Evolutionary conservation across 768 basidiomycete species (phyloP).

Genomic region (Collybia sordida): DNA sequence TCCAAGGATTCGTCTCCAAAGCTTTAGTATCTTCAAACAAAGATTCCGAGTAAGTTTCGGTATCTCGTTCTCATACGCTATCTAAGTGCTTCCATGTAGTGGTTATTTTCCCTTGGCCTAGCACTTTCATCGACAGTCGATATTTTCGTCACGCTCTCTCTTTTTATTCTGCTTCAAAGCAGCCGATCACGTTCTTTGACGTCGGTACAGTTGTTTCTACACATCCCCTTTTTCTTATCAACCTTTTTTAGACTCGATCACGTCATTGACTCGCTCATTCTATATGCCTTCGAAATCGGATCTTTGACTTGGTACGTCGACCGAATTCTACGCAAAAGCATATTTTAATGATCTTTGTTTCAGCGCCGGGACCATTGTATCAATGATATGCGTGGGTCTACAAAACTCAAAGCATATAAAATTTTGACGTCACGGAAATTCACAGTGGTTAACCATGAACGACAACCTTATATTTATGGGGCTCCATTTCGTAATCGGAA

Average conservation of each 20-base stretch:
- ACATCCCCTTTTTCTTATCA: not conserved
- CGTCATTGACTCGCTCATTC: conserved; percentile 35
- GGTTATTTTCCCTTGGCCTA: conserved; percentile 46
- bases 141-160: conserved; percentile 28
- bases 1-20: conserved; percentile 17
- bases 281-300: conserved; percentile 44
- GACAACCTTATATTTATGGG: conserved; percentile 38
- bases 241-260: conserved; percentile 29
- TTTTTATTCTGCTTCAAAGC: conserved; percentile 24
- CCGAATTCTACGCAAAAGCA: not conserved
- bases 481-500: conserved; percentile 37
- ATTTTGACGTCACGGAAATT: conserved; percentile 2
- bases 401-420: not conserved
- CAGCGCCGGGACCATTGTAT: conserved; percentile 43
- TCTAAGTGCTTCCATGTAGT: conserved; percentile 21
- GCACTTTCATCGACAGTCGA: conserved; percentile 40
- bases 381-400: conserved; percentile 46
- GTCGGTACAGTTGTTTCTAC: conserved; percentile 13
- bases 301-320: conserved; percentile 32
- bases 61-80: not conserved
- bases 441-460: conserved; percentile 45
- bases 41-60: conserved; percentile 15
- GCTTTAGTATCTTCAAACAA: conserved; percentile 16
- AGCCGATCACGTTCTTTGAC: conserved; percentile 29
- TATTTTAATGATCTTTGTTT: not conserved